phyloP scores from a whole-genome alignment of 306 rosid species.

The Cucurbita argyrosperma region DNA sequence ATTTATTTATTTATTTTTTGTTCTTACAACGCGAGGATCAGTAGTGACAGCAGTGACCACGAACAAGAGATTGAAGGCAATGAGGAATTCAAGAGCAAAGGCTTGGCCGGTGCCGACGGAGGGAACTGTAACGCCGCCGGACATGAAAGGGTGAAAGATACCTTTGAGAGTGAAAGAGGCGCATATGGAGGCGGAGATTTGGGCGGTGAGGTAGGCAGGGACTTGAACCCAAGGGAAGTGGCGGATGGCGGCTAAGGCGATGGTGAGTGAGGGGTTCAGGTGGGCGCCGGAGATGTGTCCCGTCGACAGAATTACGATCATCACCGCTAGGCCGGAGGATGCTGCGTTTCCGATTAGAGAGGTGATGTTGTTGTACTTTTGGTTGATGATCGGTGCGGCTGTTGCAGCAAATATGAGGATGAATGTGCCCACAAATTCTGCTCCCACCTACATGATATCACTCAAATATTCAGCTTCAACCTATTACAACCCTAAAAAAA shows the following conservation, averaged over 20 bases:
- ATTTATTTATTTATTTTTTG: not conserved
- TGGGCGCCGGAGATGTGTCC: conserved; percentile 53
- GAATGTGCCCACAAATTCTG: conserved; percentile 45
- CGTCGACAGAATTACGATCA: conserved; percentile 17
- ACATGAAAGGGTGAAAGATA: conserved; percentile 16
- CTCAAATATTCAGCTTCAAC: not conserved
- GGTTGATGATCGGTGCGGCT: conserved; percentile 26
- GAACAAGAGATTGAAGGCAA: conserved; percentile 40
- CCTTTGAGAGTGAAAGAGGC: conserved; percentile 22
- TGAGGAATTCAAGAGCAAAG: conserved; percentile 34
- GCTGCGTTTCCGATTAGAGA: conserved; percentile 23
- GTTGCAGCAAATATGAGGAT: conserved; percentile 30
- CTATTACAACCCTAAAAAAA: no score
- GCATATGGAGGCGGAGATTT: conserved; percentile 19
- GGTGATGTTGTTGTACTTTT: conserved; percentile 15
- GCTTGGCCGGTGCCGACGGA: conserved; percentile 22
- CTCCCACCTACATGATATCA: conserved; percentile 12
- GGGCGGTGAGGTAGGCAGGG: conserved; percentile 27
- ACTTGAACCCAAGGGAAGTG: conserved; percentile 24
- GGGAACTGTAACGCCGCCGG: conserved; percentile 40
- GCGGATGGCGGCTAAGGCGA: conserved; percentile 27
- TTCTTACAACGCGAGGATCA: conserved; percentile 37
- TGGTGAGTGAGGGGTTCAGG: conserved; percentile 44
- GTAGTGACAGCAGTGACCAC: conserved; percentile 28
- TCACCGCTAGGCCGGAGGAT: conserved; percentile 28